Conservation (phyloP, 345 rosid genomes). For the Clarkia xantiana region DNA sequence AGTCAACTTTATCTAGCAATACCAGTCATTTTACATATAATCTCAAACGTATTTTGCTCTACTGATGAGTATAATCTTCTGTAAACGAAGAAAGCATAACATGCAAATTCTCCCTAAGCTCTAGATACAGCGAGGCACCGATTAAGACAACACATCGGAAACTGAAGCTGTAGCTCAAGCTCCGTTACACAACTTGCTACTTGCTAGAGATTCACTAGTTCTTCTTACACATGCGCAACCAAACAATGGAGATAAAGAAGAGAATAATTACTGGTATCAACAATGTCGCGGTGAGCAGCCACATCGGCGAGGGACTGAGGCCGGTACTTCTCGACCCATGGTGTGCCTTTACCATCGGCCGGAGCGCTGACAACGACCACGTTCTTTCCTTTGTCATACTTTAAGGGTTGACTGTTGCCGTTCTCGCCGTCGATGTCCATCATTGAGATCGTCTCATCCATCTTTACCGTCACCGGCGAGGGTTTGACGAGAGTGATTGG, state of each 20-base stretch:
- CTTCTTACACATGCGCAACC: background rate
- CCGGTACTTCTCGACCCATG: slow-evolving; percentile 98
- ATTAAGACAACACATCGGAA: too few relatives aligned
- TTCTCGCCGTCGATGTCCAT: slow-evolving; percentile 74
- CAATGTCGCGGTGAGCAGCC: slow-evolving; percentile 96
- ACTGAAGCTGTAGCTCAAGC: too few relatives aligned
- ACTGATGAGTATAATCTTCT: too few relatives aligned
- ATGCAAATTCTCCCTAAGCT: too few relatives aligned
- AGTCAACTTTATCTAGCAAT: too few relatives aligned
- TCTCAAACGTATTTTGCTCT: too few relatives aligned
- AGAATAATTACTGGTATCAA: slow-evolving; percentile 63
- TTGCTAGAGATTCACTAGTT: background rate
- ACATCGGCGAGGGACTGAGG: slow-evolving; percentile 92
- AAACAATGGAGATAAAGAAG: background rate
- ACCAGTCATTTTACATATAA: too few relatives aligned
- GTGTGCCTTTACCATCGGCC: slow-evolving; percentile 40
- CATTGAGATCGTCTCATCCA: slow-evolving; percentile 39
- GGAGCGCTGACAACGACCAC: slow-evolving; percentile 23
- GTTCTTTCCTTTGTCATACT: slow-evolving; percentile 36
- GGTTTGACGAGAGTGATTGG: too few relatives aligned
- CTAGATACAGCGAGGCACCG: too few relatives aligned
- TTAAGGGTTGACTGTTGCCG: slow-evolving; percentile 10
- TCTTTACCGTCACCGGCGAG: too few relatives aligned
- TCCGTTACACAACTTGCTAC: background rate
- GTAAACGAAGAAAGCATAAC: too few relatives aligned